Evolutionary conservation across 306 rosid species (phyloP), one percentile per base, ranked within the genome.

Genomic region (Gillenia trifoliata): DNA sequence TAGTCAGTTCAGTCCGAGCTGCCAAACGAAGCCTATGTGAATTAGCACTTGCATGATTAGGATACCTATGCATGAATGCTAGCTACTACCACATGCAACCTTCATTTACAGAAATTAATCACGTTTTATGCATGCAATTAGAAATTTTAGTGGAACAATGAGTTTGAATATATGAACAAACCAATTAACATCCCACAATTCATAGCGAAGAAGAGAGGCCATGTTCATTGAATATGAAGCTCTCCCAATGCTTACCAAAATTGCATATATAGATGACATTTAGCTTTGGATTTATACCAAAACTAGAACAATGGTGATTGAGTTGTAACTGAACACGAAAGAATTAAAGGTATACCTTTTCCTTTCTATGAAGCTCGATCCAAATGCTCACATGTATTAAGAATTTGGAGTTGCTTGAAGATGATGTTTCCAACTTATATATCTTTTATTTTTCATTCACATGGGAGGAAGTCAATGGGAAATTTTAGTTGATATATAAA

Each of bases 121-220:
- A 25, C 70, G 68, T 72, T 66, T 73, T 47, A 3, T 33, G 64
- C 25, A 3, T 64, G 60, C 38, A 55, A 41, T 31, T 45, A 28
- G 31, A 64, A 31, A 70, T 26, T 57, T n/a, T 23, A 29, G 17
- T 38, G 59, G 13, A 38, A 25, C 34, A 63, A 36, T 68, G 66
- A 40, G 17, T 17, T 55, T 64, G 71, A 19, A 64, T 36, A 29
- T 17, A 3, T 28, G 43, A 66, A 66, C 15, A 36, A 19, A 41
- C 47, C 10, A 66, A 49, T 29, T 8, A 25, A 12, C 47, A 9
- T 55, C 34, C 45, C 50, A 16, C 29, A 7, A 28, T 31, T 31
- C 23, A 23, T 5, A 64, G 61, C 34, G 54, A 54, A 75, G 61
- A 85, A 69, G 63, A 78, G 73, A 60, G 13, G 64, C 63, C 70